Evolutionary conservation across 768 basidiomycete species (phyloP).

Genomic region (Termitomyces sp.): DNA sequence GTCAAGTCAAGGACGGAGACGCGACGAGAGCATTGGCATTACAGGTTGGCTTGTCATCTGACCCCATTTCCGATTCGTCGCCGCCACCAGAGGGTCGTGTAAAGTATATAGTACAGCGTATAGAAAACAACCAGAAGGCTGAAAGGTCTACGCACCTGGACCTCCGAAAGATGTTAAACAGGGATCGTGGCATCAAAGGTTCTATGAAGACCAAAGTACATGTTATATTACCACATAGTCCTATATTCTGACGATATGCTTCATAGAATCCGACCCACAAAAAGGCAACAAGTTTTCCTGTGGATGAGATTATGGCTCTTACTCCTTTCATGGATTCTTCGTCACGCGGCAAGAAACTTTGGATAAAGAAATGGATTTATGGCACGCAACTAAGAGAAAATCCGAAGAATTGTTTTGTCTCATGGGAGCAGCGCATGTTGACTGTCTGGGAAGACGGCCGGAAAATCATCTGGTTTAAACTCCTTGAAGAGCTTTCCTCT

Average conservation of each 20-base stretch:
- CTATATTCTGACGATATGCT: neutral
- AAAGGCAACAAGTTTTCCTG: neutral
- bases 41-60: constrained; percentile 5
- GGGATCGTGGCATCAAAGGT: neutral
- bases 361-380: neutral
- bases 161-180: neutral
- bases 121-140: constrained; percentile 1
- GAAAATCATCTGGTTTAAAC: neutral
- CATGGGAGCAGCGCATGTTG: neutral
- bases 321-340: neutral
- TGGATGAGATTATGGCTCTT: neutral
- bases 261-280: neutral
- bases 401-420: neutral
- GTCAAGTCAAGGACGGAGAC: constrained; percentile 9
- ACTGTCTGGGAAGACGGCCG: neutral
- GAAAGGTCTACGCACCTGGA: neutral
- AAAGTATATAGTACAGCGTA: neutral
- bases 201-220: constrained; percentile 17
- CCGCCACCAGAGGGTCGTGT: constrained; percentile 5
- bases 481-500: neutral
- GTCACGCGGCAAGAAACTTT: neutral
- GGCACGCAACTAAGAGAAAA: neutral
- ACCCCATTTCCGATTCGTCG: constrained; percentile 10
- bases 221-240: neutral
- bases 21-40: constrained; percentile 9